Base-by-base conservation (phyloP, 1,139 yeast species). In the Kurtzmaniella quercitrusa region DNA sequence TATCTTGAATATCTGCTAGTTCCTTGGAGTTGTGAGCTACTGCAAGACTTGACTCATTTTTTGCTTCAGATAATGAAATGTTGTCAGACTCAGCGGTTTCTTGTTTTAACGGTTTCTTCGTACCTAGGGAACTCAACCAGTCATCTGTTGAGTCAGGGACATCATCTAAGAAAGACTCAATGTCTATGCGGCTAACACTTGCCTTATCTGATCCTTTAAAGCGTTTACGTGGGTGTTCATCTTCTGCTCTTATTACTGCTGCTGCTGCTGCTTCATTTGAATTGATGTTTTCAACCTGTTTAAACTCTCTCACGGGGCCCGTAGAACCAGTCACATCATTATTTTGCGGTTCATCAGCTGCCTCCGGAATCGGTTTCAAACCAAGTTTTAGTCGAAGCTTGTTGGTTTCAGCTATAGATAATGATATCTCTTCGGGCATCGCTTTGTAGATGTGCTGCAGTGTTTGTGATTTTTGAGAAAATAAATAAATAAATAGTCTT, bases 11-110 rank as follows among this genome's bases (percentile, higher is more conserved):
- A 5, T 53, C 57, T 2, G 56, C 55, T n/a, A 80, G 53, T 18
- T 76, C 80, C 5, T 57, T 54, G 4, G 65, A 42, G 35, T 60
- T 63, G 55, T 80, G 86, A 0, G 70, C 73, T 8, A 82, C 74
- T 36, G 62, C 66, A 3, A 77, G 45, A 1, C 76, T 77, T 20
- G 53, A 57, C 17, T 23, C 45, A 5, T n/a, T n/a, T n/a, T n/a
- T n/a, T n/a, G n/a, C n/a, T n/a, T n/a, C n/a, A n/a, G n/a, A n/a
- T n/a, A n/a, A n/a, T n/a, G n/a, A n/a, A n/a, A n/a, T n/a, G n/a
- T n/a, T n/a, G n/a, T n/a, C n/a, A n/a, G n/a, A n/a, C n/a, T n/a
- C n/a, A 15, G 18, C 17, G 34, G 11, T n/a, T 23, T 37, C 38
- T 39, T 34, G 16, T 37, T 15, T 22, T 36, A 5, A 39, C 12